These are phyloP conservation scores for Phialophora expanda DNA, from an alignment of 2,329 filamentous ascomycete genomes.

Conservation along the genomic window DNA sequence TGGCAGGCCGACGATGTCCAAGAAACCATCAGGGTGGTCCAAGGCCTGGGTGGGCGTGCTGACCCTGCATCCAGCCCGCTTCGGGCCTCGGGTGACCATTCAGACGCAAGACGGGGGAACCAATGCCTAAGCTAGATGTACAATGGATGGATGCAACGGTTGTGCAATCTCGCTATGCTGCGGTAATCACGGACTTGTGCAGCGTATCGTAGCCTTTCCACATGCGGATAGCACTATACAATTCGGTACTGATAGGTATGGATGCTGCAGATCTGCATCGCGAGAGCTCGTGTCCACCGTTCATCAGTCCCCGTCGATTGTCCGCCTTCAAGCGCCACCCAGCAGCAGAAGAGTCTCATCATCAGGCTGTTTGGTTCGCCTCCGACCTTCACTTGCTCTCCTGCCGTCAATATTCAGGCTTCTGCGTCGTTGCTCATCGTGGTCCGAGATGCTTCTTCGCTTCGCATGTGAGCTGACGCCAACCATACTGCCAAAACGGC, in stretches of 20 bases:
- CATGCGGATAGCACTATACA: background rate
- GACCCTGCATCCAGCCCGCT: conserved; percentile 16
- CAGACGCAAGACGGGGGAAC: conserved; percentile 2
- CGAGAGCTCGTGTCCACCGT: background rate
- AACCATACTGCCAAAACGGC: conserved; percentile 31
- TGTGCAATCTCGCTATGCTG: background rate
- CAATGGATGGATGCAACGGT: background rate
- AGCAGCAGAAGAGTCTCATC: conserved; percentile 29
- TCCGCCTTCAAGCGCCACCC: conserved; percentile 12
- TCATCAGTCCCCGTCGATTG: conserved; percentile 3
- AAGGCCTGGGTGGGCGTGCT: background rate
- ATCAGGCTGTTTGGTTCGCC: background rate
- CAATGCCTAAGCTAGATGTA: conserved; percentile 9
- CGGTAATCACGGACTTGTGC: conserved; percentile 3
- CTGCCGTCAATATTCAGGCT: conserved; percentile 1
- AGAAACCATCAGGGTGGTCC: background rate
- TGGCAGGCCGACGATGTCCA: background rate
- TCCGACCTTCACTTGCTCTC: conserved; percentile 6
- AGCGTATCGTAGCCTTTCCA: background rate
- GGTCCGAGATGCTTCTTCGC: conserved; percentile 20
- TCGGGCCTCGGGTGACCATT: conserved; percentile 14
- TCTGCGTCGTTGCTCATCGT: background rate
- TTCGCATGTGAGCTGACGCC: conserved; percentile 31
- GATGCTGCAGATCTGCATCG: background rate
- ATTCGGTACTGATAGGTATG: conserved; percentile 11